A percentile compares a stretch with the other conserved stretches of the same genome.
Evolutionary conservation across 1,139 yeast species (phyloP).

Genomic region (Candida buenavistaensis): DNA sequence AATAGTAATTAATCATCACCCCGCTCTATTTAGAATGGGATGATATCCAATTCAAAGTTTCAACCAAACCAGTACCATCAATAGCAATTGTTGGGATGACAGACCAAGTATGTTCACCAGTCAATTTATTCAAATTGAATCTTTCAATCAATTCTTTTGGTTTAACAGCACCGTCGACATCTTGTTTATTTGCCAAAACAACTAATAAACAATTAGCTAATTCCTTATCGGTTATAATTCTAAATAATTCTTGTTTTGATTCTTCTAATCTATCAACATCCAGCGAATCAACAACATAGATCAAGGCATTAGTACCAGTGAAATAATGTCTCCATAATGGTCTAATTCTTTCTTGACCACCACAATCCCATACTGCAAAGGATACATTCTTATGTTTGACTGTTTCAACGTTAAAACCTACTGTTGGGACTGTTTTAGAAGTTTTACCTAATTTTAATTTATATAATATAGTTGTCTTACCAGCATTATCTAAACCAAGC

Average conservation of each 20-base stretch:
- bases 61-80: constrained; percentile 74
- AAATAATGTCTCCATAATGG: constrained; percentile 95
- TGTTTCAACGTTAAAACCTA: constrained; percentile 92
- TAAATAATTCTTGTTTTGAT: constrained; percentile 73
- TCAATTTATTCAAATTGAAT: constrained; percentile 54
- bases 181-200: constrained; percentile 92
- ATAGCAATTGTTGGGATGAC: constrained; percentile 76
- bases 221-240: constrained; percentile 78
- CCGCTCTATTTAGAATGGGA: constrained; percentile 47
- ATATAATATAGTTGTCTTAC: constrained; percentile 79
- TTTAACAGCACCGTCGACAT: constrained; percentile 59
- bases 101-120: constrained; percentile 66
- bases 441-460: constrained; percentile 74
- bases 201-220: constrained; percentile 75
- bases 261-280: constrained; percentile 73
- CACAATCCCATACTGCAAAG: constrained; percentile 96
- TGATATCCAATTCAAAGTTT: constrained; percentile 74
- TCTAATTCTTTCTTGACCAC: constrained; percentile 89
- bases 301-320: constrained; percentile 91
- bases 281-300: constrained; percentile 85
- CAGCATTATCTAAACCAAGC: constrained; percentile 93
- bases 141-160: constrained; percentile 66
- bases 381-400: constrained; percentile 84
- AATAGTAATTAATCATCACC: background rate
- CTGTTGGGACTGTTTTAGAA: constrained; percentile 87